These are phyloP conservation scores for Vaccinium corymbosum DNA, from an alignment of 148 eudicot genomes.

Conservation along the genomic window DNA sequence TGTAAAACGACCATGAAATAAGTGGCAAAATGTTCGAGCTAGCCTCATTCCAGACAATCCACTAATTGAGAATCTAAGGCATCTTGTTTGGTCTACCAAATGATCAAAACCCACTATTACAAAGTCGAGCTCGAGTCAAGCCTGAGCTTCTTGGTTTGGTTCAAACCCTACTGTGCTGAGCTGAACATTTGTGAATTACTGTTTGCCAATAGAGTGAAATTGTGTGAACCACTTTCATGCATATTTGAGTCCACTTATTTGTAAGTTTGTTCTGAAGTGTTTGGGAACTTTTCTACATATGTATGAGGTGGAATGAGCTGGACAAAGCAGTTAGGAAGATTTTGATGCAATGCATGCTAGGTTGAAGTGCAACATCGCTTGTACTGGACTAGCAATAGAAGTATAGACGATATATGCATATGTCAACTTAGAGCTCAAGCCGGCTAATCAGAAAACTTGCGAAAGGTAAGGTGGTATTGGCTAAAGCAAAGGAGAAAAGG, in stretches of 20 bases:
- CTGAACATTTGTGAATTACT: not conserved
- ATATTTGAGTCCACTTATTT: not conserved
- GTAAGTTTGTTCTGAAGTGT: not conserved
- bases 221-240: not conserved
- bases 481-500: not conserved
- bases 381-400: not conserved
- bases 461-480: not conserved
- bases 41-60: not conserved
- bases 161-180: not conserved
- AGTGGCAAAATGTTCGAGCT: not conserved
- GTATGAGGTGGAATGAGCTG: not conserved
- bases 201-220: not conserved
- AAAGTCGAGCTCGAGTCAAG: not conserved
- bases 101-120: not conserved
- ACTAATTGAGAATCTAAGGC: not conserved
- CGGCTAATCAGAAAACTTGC: not conserved
- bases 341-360: not conserved
- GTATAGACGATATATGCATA: not conserved
- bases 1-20: not conserved
- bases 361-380: not conserved
- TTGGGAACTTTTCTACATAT: not conserved
- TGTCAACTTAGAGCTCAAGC: not conserved
- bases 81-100: not conserved
- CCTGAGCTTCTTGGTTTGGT: not conserved
- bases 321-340: not conserved